A percentile compares a stretch with the other conserved stretches of the same genome.
Evolutionary conservation across 2,329 filamentous ascomycete genomes (phyloP).

Genomic region (Pyricularia pennisetigena): DNA sequence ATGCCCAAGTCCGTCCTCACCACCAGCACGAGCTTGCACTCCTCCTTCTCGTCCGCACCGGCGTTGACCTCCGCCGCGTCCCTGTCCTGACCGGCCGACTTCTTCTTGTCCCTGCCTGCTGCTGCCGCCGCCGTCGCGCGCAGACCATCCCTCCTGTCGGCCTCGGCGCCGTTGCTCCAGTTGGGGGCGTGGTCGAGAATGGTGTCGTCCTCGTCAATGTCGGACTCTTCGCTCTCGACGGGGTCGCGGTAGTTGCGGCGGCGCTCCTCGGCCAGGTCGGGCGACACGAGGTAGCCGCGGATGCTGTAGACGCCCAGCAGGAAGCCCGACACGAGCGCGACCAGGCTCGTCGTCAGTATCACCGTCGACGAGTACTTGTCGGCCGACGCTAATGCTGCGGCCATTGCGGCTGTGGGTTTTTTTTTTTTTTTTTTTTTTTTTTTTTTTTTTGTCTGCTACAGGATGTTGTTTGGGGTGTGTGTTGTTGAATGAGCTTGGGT

Average conservation of each 20-base stretch:
- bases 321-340: slow-evolving; percentile 69
- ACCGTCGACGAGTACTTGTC: slow-evolving; percentile 23
- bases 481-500: no score
- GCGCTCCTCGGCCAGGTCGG: slow-evolving; percentile 45
- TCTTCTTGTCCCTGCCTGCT: slow-evolving; percentile 22
- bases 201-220: slow-evolving; percentile 56
- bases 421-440: no score
- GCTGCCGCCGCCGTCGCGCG: slow-evolving; percentile 16
- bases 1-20: slow-evolving; percentile 93
- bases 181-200: slow-evolving; percentile 57
- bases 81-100: slow-evolving; percentile 18
- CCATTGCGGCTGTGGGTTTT: background rate
- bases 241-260: slow-evolving; percentile 47
- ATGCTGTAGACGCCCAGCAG: slow-evolving; percentile 69
- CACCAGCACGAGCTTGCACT: slow-evolving; percentile 89
- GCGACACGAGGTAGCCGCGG: slow-evolving; percentile 48
- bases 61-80: slow-evolving; percentile 14
- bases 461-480: no score
- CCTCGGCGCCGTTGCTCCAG: slow-evolving; percentile 52
- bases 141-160: slow-evolving; percentile 48
- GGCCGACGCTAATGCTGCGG: background rate
- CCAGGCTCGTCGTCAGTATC: slow-evolving; percentile 62
- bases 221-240: slow-evolving; percentile 59
- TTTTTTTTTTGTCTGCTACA: no score
- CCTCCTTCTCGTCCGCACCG: slow-evolving; percentile 44